Base-by-base conservation (phyloP, 2,329 filamentous ascomycete species). In the Pyrenophora teres region DNA sequence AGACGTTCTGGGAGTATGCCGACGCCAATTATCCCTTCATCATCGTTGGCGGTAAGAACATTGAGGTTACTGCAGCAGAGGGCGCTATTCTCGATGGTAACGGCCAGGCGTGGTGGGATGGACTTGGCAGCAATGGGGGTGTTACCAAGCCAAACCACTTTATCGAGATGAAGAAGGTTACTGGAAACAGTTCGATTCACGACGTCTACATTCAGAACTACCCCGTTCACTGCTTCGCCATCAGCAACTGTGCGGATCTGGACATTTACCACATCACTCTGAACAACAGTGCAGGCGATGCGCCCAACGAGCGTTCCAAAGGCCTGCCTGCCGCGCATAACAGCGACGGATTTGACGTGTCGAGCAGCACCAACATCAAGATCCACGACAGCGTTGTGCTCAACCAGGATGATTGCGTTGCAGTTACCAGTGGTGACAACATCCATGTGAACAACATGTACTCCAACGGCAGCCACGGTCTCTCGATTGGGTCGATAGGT, bases 321-420 rank as follows among this genome's bases (percentile, higher is more conserved):
- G 63, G 67, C 12, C 64, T 67, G 1, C 39, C 56, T 8, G 56
- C 53, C 3, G 58, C 64, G 7, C 69, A 72, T 42, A 84, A 84
- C 70, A 83, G 80, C 1, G 81, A 84, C 58, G 79, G 71, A 27
- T 85, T 84, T 54, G 81, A 83, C 40, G 74, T 85, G 39, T 76
- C 78, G 25, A 69, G 64, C n/a, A 77, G 71, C 30, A 76, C 71
- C 27, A 79, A 61, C 43, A 51, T 56, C 19, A 43, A 27, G 2
- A 41, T 84, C 57, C 68, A 69, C 35, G 74, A 76, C 21, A 78
- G 78, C 12, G 72, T 64, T 12, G 76, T 83, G n/a, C 72, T 78
- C 56, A 83, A 83, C 70, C 82, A 84, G 66, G 81, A 84, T 54
- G 82, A 84, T 61, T 84, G 81, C 56, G 67, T 84, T 2, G 82